Evolutionary conservation across 345 rosid species (phyloP).

Genomic region (Gossypium herbaceum): DNA sequence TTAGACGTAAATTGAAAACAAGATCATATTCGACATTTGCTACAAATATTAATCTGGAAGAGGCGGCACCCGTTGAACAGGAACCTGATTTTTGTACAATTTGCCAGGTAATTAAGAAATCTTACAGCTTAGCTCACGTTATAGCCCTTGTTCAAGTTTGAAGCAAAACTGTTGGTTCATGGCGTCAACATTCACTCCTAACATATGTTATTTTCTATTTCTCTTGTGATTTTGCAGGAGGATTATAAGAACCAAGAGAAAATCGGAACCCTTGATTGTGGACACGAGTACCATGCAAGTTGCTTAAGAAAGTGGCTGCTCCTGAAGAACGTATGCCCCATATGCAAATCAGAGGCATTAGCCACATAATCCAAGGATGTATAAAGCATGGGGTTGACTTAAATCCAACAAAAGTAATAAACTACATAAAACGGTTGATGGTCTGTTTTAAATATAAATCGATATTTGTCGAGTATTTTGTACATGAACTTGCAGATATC

Average conservation of each 20-base stretch:
- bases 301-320: constrained; percentile 89
- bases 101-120: constrained; percentile 63
- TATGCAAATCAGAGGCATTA: constrained; percentile 84
- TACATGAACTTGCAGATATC: constrained; percentile 42
- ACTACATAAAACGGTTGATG: constrained; percentile 23
- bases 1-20: constrained; percentile 40
- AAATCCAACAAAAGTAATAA: constrained; percentile 1
- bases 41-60: constrained; percentile 51
- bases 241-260: constrained; percentile 47
- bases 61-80: constrained; percentile 43
- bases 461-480: constrained; percentile 40
- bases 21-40: constrained; percentile 36
- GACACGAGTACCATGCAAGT: constrained; percentile 70
- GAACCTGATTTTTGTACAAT: constrained; percentile 72
- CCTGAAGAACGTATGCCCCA: constrained; percentile 81
- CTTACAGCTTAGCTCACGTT: background rate
- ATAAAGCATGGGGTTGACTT: background rate
- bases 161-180: background rate
- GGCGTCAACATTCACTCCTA: background rate
- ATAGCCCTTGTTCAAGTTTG: background rate
- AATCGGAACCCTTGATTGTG: constrained; percentile 68
- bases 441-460: constrained; percentile 30
- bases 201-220: background rate
- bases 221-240: constrained; percentile 41
- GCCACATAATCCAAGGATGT: constrained; percentile 22